Evolutionary conservation across 768 basidiomycete genomes (phyloP), one percentile per base, ranked within the genome.

Genomic region (Pulveroboletus frians): DNA sequence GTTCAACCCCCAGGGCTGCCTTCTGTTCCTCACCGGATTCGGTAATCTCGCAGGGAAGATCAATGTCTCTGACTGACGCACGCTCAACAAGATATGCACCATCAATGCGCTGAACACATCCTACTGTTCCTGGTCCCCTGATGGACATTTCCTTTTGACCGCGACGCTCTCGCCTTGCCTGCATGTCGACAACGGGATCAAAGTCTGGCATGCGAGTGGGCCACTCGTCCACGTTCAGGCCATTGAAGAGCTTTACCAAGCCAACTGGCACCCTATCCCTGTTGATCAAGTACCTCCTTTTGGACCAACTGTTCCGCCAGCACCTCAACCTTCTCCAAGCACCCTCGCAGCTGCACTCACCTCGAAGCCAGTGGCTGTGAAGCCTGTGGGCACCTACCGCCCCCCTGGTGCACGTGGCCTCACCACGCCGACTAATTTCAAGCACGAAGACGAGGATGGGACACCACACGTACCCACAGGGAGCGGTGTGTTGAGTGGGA

Each of bases 101-200:
- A 88, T 92, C 58, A 88, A 92, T 49, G 95, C 94, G 0, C 85
- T 93, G 1, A 97, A 97, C 65, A 92, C 95, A 0, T 92, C 91
- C 0, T 76, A 85, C 61, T 97, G 94, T 67, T 90, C 92, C 63
- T 99, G 95, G 94, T 91, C 89, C 13, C 87, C 92, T 0, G 90
- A 92, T 52, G 96, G 95, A 11, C 82, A 88, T 37, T 94, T 85
- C 74, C 79, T 99, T 23, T 75, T 99, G 57, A 97, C 95, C 9
- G 92, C 94, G 3, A 97, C 92, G 0, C 79, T 98, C n/a, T 93
- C 89, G 15, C 96, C 96, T 0, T 82, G 96, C 20, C 72, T 98
- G 42, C 83, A 96, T 34, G 96, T 99, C 51, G 96, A 99, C 72
- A 98, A 98, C 58, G 93, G 94, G 1, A 83, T 98, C 68, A 96